Evolutionary conservation across 1,284 basidiomycete genomes (phyloP).

Genomic region (Golubevia pallescens): DNA sequence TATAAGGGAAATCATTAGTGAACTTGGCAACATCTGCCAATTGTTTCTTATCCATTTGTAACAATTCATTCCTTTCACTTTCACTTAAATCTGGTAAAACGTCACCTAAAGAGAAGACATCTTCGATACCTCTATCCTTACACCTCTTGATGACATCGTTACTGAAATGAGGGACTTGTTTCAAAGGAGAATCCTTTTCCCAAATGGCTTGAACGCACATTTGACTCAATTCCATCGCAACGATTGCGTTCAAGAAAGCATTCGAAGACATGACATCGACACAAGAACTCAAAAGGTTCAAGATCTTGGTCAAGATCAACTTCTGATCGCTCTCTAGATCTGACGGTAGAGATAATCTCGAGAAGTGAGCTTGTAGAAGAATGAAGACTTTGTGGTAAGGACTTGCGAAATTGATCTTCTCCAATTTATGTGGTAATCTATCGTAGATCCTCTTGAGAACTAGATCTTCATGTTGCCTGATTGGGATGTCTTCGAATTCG

Average conservation of each 20-base stretch:
- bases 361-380: constrained; percentile 94
- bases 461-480: constrained; percentile 72
- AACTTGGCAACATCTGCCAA: constrained; percentile 73
- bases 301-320: constrained; percentile 83
- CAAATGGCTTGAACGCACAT: constrained; percentile 99
- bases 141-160: constrained; percentile 83
- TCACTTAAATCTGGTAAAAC: constrained; percentile 45
- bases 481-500: constrained; percentile 93
- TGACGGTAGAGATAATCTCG: constrained; percentile 84
- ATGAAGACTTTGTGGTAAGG: constrained; percentile 99
- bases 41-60: constrained; percentile 84
- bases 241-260: constrained; percentile 88
- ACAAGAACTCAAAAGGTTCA: constrained; percentile 74
- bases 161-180: constrained; percentile 95
- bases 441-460: constrained; percentile 80
- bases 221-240: constrained; percentile 98
- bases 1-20: constrained; percentile 67
- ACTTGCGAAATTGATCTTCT: constrained; percentile 81
- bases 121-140: constrained; percentile 66
- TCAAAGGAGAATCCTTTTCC: constrained; percentile 79
- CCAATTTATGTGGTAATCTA: constrained; percentile 93
- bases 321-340: constrained; percentile 91
- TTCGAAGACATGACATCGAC: constrained; percentile 98
- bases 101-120: constrained; percentile 53
- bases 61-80: constrained; percentile 70